Base-by-base conservation (phyloP, 352 stramenopile species). In the Phytophthora pluvialis region DNA sequence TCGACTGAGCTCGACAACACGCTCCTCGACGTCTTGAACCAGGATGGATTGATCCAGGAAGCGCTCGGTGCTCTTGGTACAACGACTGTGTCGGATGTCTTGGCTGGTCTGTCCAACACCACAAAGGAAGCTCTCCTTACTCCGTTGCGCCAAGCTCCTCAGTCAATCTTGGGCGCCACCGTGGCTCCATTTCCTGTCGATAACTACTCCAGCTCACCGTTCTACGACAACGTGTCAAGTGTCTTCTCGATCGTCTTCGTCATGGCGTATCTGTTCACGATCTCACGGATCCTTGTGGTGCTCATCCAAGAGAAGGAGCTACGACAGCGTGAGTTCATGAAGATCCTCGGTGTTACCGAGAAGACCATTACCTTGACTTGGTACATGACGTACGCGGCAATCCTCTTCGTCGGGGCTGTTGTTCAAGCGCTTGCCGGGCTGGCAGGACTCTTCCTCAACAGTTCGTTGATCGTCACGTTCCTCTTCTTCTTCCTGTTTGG, bases 231-330 rank as follows among this genome's bases (percentile, higher is more conserved):
- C 5, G 65, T 86, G 4, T 68, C 66, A 11, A 67, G 61, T 10
- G 74, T 93, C 0, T 94, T 94, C 44, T 60, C 80, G 3, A 70
- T 98, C 42, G 86, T 97, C 38, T 98, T 97, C 62, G 80, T 98
- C 42, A 70, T 98, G 44, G 82, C 89, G 3, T 98, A 95, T 60
- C 58, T 98, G 10, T 95, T 94, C 70, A 83, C 89, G 6, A 78
- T 96, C 9, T 97, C 89, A 12, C 77, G 81, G 4, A 75, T 97
- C 35, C 70, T 98, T 28, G 72, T 91, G 6, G 70, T 81, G 5
- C 71, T 98, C 25, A 95, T 98, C 10, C 59, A 78, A 29, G 94
- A 98, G 63, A 97, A 97, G 32, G 94, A 98, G 48, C 76, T 79
- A 1, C 78, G 88, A 5, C 79, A 92, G 35, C 90, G 93, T 15